Evolutionary conservation across 176 grass and related monocot genomes (phyloP), one percentile per base, ranked within the genome.

Genomic region (Neostapfia colusana): DNA sequence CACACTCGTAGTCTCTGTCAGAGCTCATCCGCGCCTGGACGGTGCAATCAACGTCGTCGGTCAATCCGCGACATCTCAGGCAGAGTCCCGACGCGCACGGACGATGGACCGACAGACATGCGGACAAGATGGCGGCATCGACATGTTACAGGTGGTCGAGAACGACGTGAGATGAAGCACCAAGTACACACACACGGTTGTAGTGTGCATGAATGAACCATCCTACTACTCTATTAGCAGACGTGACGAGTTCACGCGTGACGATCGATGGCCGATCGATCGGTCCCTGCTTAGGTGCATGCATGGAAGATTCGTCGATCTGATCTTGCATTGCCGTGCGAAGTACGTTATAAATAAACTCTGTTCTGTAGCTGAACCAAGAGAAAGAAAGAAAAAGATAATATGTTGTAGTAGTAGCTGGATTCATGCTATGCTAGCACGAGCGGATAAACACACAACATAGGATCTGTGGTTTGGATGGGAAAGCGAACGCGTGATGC

Each of bases 271-370:
- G 17, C 27, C 28, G 36, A 17, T 31, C 31, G 68, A 3, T 11
- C 28, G 18, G 17, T 50, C 66, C 23, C 25, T 20, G 73, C 36
- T 41, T 70, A 61, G n/a, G n/a, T n/a, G n/a, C 27, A 31, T 68
- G 61, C 76, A 67, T 13, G 70, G 83, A 85, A 85, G 70, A 85
- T 85, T 80, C 61, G 16, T 67, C 75, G 38, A 45, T 46, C 44
- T 38, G 50, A 44, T 58, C 27, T 23, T 70, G 64, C 49, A 20
- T 23, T 70, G 64, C 49, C 23, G 73, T 25, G 23, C 23, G 44
- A 20, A 17, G 80, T 6, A 26, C 8, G 51, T 40, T 10, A 31
- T 31, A 31, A 3, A 31, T 31, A 37, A 9, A 53, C 25, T 39
- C 3, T 43, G 78, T 40, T 66, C 39, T 74, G 27, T 85, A 23